phyloP scores from a whole-genome alignment of 371 early-diverging fungal species.

The Nematocida displodere region DNA sequence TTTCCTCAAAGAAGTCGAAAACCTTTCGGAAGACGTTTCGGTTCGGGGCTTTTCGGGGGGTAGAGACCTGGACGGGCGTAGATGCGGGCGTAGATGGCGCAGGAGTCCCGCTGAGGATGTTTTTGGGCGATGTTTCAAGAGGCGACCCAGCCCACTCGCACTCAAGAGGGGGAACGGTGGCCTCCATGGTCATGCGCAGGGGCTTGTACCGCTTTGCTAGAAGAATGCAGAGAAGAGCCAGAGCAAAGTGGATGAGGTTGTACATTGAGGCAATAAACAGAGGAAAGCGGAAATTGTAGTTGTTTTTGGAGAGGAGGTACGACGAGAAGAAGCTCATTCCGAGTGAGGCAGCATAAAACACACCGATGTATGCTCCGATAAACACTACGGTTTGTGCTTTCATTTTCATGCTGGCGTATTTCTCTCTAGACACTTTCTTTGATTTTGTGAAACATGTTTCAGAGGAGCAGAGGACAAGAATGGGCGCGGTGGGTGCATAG shows the following conservation, averaged over 20 bases:
- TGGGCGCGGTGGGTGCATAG: background rate
- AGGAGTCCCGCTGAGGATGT: background rate
- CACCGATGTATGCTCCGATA: conserved; percentile 3
- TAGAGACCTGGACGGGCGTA: background rate
- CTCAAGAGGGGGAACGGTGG: conserved; percentile 33
- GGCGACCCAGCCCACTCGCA: conserved; percentile 27
- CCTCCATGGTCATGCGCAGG: background rate
- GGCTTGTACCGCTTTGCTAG: conserved; percentile 27
- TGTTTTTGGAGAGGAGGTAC: conserved; percentile 54
- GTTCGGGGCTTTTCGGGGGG: too few relatives aligned
- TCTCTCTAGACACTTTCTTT: too few relatives aligned
- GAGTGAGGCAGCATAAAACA: conserved; percentile 51
- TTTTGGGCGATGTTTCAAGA: background rate
- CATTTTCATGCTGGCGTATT: conserved; percentile 1
- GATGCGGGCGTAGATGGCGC: background rate
- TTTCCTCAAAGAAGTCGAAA: conserved; percentile 12
- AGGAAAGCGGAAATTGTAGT: conserved; percentile 65
- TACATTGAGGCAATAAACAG: conserved; percentile 56
- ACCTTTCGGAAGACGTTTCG: background rate
- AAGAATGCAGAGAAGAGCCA: conserved; percentile 19
- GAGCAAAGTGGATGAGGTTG: conserved; percentile 61
- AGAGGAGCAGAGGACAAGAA: background rate
- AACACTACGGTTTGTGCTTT: background rate
- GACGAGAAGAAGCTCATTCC: conserved; percentile 61
- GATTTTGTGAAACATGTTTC: conserved; percentile 26